Conservation (phyloP, 2,329 filamentous ascomycete genomes). For the Aspergillus pseudonomiae region DNA sequence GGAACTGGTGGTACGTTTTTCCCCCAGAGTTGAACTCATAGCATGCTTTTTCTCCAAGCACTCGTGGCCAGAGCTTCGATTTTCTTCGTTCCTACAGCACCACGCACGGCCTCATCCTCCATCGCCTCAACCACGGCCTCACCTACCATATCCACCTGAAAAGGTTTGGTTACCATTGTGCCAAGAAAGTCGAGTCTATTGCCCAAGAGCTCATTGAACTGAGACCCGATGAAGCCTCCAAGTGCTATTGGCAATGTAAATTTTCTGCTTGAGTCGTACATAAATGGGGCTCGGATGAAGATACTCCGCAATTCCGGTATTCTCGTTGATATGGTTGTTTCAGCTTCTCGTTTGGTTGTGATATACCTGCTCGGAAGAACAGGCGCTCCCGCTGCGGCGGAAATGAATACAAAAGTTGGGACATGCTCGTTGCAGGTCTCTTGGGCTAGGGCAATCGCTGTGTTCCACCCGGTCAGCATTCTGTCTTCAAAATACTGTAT, state of each 20-base stretch:
- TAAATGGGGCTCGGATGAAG: constrained; percentile 82
- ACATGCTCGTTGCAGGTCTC: constrained; percentile 69
- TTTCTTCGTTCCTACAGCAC: constrained; percentile 74
- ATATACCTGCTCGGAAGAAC: constrained; percentile 85
- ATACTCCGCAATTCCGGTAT: constrained; percentile 77
- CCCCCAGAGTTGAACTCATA: constrained; percentile 53
- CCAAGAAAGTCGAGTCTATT: constrained; percentile 80
- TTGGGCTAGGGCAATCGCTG: constrained; percentile 78
- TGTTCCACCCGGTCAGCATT: constrained; percentile 37
- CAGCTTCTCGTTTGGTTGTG: constrained; percentile 87
- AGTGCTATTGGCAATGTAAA: constrained; percentile 86
- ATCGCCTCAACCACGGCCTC: constrained; percentile 89
- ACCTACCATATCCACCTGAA: constrained; percentile 84
- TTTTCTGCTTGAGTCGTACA: constrained; percentile 82
- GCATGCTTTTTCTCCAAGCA: constrained; percentile 88
- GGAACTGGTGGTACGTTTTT: neutral
- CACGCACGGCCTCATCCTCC: constrained; percentile 70
- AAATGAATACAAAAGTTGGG: constrained; percentile 80
- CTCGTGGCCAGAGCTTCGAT: constrained; percentile 81
- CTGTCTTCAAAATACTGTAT: neutral
- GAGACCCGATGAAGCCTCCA: constrained; percentile 70
- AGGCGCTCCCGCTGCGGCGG: constrained; percentile 82
- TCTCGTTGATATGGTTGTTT: constrained; percentile 70
- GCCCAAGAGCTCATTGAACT: constrained; percentile 77
- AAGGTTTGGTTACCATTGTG: constrained; percentile 78